Base-by-base conservation (phyloP, 2,329 filamentous ascomycete genomes). In the Aspergillus ochraceus region DNA sequence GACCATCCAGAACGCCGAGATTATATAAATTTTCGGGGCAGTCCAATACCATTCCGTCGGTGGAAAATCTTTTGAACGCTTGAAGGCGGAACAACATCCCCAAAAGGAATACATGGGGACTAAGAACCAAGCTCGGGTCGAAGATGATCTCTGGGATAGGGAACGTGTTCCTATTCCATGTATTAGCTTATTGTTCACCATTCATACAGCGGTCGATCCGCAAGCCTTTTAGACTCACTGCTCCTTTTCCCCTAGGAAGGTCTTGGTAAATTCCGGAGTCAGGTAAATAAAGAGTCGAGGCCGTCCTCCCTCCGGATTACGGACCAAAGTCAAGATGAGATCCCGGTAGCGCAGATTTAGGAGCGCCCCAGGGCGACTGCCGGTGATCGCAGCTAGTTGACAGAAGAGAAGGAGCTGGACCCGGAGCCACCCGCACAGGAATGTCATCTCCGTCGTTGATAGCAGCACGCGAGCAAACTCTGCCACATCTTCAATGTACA, bases 21-120 rank as follows among this genome's bases (percentile, higher is more conserved):
- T 68, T 70, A 54, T 76, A 77, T 4, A 77, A 53, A 57, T 76
- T 73, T 60, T 76, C 64, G 12, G 66, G 54, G 47, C 52, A 72
- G 55, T 72, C 68, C 53, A 78, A 30, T 47, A 71, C 67, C 12
- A 67, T 69, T 8, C 65, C 57, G 14, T 60, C 49, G 1, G 39
- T 62, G 2, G 63, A 66, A 5, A 66, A 46, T 45, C 56, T 70
- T 59, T 72, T 70, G 50, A 77, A 78, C 19, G 60, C 70, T 46
- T 65, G 12, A 58, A 73, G 65, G 29, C 64, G 54, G 55, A 76
- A 76, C 29, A 77, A 67, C 54, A 60, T 46, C 45, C 45, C 45
- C 8, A 46, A 22, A 46, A 46, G 45, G 20, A 46, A 46, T 22
- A 46, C n/a, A 2, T 46, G n/a, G n/a, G 45, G 6, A 22, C 45